Conservation (phyloP, 257 asterid genomes). For the Eucommia ulmoides region DNA sequence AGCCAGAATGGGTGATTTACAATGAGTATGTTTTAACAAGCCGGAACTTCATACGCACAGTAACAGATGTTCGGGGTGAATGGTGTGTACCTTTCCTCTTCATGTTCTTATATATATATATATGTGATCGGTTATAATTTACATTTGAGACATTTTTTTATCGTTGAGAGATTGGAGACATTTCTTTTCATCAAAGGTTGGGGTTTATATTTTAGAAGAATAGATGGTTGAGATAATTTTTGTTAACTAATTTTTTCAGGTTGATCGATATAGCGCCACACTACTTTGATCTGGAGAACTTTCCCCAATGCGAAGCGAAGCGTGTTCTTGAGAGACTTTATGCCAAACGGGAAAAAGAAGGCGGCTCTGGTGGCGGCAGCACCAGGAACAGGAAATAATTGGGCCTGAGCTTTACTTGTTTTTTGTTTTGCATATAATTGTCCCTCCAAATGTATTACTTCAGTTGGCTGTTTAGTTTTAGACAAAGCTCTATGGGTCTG, state of each 20-base stretch:
- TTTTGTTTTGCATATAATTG: too few relatives aligned
- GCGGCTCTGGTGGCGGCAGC: conserved; percentile 41
- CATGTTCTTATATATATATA: neutral
- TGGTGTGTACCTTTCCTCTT: conserved; percentile 27
- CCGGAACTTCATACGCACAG: conserved; percentile 91
- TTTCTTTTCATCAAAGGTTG: neutral
- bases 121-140: neutral
- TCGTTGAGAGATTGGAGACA: neutral
- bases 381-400: conserved; percentile 45
- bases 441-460: too few relatives aligned
- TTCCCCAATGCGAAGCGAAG: conserved; percentile 91
- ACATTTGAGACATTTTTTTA: neutral
- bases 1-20: conserved; percentile 97
- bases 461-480: too few relatives aligned
- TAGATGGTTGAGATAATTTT: neutral
- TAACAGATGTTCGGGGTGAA: conserved; percentile 89
- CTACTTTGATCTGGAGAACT: conserved; percentile 68
- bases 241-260: conserved; percentile 43
- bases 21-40: conserved; percentile 84
- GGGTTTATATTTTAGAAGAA: neutral
- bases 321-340: conserved; percentile 64
- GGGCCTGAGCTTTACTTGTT: too few relatives aligned
- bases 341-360: too few relatives aligned
- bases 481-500: too few relatives aligned
- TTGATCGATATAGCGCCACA: conserved; percentile 88